phyloP scores from a whole-genome alignment of 176 grass and related monocot genomes.

The Cenchrus purpureus region DNA sequence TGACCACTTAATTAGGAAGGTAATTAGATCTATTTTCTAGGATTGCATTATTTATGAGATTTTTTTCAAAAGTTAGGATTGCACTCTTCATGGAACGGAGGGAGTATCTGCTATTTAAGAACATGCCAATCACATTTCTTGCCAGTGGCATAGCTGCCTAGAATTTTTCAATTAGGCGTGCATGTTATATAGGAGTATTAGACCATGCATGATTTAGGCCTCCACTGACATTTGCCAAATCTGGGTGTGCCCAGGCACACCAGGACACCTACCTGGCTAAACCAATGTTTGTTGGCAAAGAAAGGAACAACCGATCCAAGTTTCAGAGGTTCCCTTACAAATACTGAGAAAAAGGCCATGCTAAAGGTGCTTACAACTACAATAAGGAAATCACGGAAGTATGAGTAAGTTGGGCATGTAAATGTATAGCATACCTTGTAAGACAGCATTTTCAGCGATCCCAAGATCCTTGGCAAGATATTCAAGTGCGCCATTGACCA shows the following conservation, averaged over 20 bases:
- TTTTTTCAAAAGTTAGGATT: too few species aligned
- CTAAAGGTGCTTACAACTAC: constrained; percentile 16
- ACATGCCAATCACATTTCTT: background rate
- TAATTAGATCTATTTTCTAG: too few species aligned
- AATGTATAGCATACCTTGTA: constrained; percentile 64
- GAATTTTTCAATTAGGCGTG: background rate
- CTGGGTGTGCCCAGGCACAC: background rate
- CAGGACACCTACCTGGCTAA: background rate
- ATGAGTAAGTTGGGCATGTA: background rate
- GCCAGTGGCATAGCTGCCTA: background rate
- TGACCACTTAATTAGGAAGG: too few species aligned
- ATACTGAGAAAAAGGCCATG: background rate
- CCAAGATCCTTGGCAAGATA: constrained; percentile 87
- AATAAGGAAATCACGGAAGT: constrained; percentile 3
- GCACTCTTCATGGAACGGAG: too few species aligned
- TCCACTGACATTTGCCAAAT: background rate
- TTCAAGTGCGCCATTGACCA: constrained; percentile 94
- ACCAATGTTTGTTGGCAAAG: background rate
- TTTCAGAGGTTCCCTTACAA: constrained; percentile 13
- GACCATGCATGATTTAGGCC: background rate
- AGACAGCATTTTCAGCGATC: constrained; percentile 82
- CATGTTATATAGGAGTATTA: background rate
- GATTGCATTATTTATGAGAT: too few species aligned
- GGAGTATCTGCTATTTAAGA: background rate
- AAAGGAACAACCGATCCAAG: background rate